Evolutionary conservation across 257 asterid genomes (phyloP).

Genomic region (Striga asiatica): DNA sequence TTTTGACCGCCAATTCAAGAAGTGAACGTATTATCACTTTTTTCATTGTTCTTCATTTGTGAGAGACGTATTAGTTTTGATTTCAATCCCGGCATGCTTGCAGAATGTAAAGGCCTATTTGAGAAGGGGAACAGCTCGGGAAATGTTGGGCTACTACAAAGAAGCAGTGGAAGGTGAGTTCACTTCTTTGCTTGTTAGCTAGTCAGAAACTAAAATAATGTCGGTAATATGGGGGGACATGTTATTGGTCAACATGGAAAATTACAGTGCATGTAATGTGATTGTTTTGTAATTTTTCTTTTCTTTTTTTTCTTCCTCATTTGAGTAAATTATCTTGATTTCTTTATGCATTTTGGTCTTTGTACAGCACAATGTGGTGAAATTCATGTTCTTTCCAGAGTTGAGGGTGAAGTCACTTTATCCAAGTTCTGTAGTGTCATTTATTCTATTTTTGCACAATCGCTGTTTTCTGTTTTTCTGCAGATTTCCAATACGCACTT

Average conservation of each 20-base stretch:
- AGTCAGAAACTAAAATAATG: no score
- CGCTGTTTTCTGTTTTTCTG: constrained; percentile 5
- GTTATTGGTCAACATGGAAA: no score
- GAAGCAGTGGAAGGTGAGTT: constrained; percentile 79
- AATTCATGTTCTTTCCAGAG: background rate
- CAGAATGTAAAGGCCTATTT: constrained; percentile 88
- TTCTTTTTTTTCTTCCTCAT: background rate
- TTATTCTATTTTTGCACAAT: background rate
- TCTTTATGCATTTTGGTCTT: background rate
- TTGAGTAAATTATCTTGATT: background rate
- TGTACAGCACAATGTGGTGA: background rate
- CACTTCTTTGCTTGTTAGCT: background rate
- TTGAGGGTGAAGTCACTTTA: background rate
- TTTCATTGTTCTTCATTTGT: no score
- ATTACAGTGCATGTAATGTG: no score
- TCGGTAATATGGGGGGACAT: no score
- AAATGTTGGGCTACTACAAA: constrained; percentile 68
- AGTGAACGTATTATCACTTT: no score
- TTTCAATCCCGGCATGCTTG: constrained; percentile 17
- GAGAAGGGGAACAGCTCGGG: constrained; percentile 89
- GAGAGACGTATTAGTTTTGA: no score
- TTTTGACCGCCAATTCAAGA: background rate
- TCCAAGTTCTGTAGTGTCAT: background rate
- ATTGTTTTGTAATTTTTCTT: background rate
- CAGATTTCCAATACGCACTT: constrained; percentile 81